Conservation (phyloP, 352 stramenopile species). For the Aphanomyces stellatus region DNA sequence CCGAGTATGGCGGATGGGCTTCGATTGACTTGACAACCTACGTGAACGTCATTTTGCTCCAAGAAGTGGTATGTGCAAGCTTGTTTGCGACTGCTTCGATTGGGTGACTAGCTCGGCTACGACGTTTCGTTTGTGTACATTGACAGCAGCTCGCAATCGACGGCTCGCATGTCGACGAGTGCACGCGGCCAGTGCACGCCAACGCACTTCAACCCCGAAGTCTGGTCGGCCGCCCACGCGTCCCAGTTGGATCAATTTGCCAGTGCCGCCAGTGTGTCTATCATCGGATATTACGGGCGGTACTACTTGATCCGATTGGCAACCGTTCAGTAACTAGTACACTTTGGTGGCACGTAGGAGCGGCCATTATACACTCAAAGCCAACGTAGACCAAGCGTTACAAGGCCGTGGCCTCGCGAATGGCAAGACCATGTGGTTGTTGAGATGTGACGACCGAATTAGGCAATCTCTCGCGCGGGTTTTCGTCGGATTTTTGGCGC, state of each 20-base stretch:
- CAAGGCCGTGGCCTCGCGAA: too few relatives aligned
- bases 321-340: background rate
- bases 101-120: conserved; percentile 7
- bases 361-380: conserved; percentile 37
- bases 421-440: too few relatives aligned
- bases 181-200: background rate
- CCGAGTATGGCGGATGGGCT: background rate
- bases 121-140: background rate
- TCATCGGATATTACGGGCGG: conserved; percentile 1
- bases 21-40: background rate
- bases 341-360: conserved; percentile 23
- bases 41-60: background rate
- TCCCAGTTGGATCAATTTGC: conserved; percentile 30
- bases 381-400: conserved; percentile 25
- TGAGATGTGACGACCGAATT: too few relatives aligned
- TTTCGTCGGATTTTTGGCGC: conserved; percentile 38
- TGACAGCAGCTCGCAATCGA: background rate
- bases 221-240: conserved; percentile 36
- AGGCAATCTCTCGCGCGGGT: conserved; percentile 4
- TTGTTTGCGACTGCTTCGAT: background rate
- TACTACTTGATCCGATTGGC: background rate
- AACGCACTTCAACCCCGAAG: conserved; percentile 37
- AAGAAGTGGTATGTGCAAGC: background rate
- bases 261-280: conserved; percentile 24
- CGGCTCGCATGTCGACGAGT: background rate